phyloP scores from a whole-genome alignment of 2,329 filamentous ascomycete genomes.

The Eurotiales sp. region DNA sequence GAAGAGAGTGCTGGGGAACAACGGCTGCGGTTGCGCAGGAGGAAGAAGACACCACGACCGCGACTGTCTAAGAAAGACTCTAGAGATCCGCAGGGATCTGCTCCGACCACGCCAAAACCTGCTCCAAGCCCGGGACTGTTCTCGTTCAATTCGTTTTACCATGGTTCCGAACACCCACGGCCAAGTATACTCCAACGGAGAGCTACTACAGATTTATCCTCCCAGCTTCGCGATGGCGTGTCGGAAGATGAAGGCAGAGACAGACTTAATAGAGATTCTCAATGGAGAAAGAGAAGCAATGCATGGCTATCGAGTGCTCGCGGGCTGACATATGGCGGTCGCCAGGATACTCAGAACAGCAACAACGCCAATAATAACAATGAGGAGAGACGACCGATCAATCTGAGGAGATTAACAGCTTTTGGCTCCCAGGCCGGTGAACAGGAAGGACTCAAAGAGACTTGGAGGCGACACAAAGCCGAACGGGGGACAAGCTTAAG shows the following conservation, averaged over 20 bases:
- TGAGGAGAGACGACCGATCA: slow-evolving; percentile 56
- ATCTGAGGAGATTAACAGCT: slow-evolving; percentile 63
- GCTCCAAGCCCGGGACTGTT: slow-evolving; percentile 35
- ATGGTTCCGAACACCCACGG: slow-evolving; percentile 35
- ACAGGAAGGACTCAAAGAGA: slow-evolving; percentile 60
- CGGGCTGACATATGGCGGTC: slow-evolving; percentile 46
- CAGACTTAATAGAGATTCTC: slow-evolving; percentile 52
- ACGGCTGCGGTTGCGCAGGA: slow-evolving; percentile 53
- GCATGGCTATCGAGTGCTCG: slow-evolving; percentile 51
- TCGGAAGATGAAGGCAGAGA: slow-evolving; percentile 74
- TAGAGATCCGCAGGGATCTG: slow-evolving; percentile 54
- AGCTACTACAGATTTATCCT: slow-evolving; percentile 59
- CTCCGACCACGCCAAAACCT: slow-evolving; percentile 62
- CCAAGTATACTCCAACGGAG: slow-evolving; percentile 57
- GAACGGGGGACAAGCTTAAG: slow-evolving; percentile 68
- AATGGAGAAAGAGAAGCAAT: slow-evolving; percentile 55
- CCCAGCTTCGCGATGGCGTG: slow-evolving; percentile 56
- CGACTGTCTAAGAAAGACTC: slow-evolving; percentile 51
- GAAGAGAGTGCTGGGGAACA: slow-evolving; percentile 83
- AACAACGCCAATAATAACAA: slow-evolving; percentile 25
- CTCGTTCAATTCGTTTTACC: slow-evolving; percentile 45
- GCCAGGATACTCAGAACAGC: slow-evolving; percentile 50
- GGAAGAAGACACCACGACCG: slow-evolving; percentile 63
- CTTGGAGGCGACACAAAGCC: slow-evolving; percentile 46
- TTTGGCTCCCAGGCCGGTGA: slow-evolving; percentile 61